These are phyloP conservation scores for Oligophagozyma castellii DNA, from an alignment of 1,139 yeast genomes.

Conservation along the genomic window DNA sequence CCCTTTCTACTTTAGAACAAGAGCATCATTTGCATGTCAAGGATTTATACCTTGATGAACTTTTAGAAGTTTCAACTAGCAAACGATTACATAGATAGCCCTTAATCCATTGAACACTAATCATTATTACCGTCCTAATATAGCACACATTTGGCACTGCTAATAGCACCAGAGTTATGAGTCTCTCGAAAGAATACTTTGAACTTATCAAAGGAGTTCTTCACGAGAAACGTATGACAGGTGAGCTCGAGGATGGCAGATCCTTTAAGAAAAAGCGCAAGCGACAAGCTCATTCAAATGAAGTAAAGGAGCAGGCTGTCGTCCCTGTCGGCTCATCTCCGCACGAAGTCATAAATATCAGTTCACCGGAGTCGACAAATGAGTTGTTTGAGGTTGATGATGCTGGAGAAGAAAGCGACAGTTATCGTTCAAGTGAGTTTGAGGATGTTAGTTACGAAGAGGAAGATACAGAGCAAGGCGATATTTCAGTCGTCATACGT, in stretches of 20 bases:
- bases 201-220: conserved; percentile 27
- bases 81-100: no score
- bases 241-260: conserved; percentile 5
- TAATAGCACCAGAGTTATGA: conserved; percentile 7
- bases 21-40: background rate
- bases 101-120: no score
- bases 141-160: conserved; percentile 1
- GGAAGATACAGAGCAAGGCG: background rate
- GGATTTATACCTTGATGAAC: background rate
- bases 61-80: background rate
- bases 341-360: conserved; percentile 5
- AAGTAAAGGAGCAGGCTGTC: conserved; percentile 4
- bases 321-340: conserved; percentile 23
- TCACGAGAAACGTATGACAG: conserved; percentile 17
- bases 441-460: conserved; percentile 27
- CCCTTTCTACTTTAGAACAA: conserved; percentile 15
- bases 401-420: conserved; percentile 2
- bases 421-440: conserved; percentile 26
- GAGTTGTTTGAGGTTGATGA: conserved; percentile 1
- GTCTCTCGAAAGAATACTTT: conserved; percentile 27
- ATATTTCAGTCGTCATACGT: background rate
- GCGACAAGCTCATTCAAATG: conserved; percentile 4
- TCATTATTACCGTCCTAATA: background rate
- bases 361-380: conserved; percentile 1
- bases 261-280: conserved; percentile 13